A percentile compares a stretch with the other conserved stretches of the same genome.
Evolutionary conservation across 306 rosid genomes (phyloP).

Genomic region (Malus domestica): DNA sequence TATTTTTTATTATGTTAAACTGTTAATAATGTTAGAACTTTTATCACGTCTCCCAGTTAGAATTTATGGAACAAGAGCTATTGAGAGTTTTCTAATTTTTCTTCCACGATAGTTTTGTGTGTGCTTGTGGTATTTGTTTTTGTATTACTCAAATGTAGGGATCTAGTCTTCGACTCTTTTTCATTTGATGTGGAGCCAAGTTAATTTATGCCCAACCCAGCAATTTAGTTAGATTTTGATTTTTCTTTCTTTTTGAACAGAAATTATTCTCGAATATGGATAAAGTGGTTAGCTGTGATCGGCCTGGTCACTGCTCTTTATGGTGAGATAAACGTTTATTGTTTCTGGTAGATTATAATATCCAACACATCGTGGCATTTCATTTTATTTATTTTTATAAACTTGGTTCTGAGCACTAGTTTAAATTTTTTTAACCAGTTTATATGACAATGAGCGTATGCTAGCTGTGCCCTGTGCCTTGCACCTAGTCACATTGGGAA

Average conservation of each 20-base stretch:
- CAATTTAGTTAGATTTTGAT: not conserved
- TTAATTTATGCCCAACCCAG: not conserved
- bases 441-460: not conserved
- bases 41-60: not conserved
- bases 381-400: not conserved
- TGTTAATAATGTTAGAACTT: not conserved
- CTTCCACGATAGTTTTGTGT: no score
- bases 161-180: not conserved
- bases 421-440: not conserved
- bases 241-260: conserved; percentile 37
- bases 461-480: not conserved
- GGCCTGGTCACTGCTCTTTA: conserved; percentile 57
- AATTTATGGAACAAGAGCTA: not conserved
- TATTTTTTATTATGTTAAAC: no score
- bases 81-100: not conserved
- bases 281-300: conserved; percentile 58
- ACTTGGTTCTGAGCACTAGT: not conserved
- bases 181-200: not conserved
- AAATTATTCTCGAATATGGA: conserved; percentile 73
- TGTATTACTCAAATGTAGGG: not conserved
- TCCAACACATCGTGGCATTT: not conserved
- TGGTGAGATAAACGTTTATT: conserved; percentile 53
- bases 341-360: not conserved
- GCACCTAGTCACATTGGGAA: not conserved
- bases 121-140: not conserved